Evolutionary conservation across 2,329 filamentous ascomycete species (phyloP).

Genomic region (Pseudocercospora fijiensis): DNA sequence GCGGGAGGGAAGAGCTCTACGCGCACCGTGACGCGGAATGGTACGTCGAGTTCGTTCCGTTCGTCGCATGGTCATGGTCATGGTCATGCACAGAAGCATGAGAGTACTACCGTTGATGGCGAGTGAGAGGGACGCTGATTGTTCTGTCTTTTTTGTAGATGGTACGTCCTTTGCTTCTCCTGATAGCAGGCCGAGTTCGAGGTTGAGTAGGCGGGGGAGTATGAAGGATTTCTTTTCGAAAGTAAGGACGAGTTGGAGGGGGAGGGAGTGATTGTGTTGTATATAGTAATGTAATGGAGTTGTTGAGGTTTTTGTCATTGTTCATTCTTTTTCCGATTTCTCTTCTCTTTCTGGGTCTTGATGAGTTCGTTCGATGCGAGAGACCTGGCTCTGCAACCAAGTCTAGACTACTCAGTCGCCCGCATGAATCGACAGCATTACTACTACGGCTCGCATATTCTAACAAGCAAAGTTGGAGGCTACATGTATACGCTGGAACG

Average conservation of each 20-base stretch:
- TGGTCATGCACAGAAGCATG: neutral
- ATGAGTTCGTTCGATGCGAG: neutral
- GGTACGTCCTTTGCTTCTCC: neutral
- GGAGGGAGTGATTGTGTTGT: neutral
- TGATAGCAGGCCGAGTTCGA: neutral
- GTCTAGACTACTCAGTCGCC: too few relatives aligned
- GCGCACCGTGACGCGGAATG: constrained; percentile 13
- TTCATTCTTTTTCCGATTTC: too few relatives aligned
- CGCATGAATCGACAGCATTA: too few relatives aligned
- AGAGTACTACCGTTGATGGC: neutral
- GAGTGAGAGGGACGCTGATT: neutral
- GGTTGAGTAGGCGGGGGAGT: neutral
- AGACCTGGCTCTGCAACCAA: too few relatives aligned
- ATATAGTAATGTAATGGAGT: neutral
- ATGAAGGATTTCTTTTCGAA: constrained; percentile 3
- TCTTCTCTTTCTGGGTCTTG: too few relatives aligned
- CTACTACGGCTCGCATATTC: too few relatives aligned
- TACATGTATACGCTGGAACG: too few relatives aligned
- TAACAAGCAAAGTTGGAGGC: too few relatives aligned
- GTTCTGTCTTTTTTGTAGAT: neutral
- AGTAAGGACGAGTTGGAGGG: neutral
- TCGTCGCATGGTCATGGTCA: constrained; percentile 1
- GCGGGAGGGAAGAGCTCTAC: constrained; percentile 6
- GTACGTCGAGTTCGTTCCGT: constrained; percentile 12
- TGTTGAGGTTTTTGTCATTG: neutral